phyloP scores from a whole-genome alignment of 73 alveolate genomes.

The Paramecium octaurelia region DNA sequence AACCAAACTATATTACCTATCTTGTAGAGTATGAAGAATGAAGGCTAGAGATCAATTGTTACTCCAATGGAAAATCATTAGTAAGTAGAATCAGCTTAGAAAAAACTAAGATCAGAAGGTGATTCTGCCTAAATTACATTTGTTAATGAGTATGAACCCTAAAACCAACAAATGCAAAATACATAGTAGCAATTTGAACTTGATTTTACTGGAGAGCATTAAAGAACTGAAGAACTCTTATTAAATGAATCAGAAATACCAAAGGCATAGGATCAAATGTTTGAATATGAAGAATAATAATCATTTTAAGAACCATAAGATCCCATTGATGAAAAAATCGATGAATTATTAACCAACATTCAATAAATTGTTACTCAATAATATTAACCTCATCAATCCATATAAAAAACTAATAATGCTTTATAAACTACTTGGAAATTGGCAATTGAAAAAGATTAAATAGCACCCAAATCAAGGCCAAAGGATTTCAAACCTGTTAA shows the following conservation, averaged over 20 bases:
- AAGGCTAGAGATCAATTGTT: background rate
- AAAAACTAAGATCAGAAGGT: constrained; percentile 24
- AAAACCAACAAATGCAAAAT: background rate
- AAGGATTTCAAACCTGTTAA: background rate
- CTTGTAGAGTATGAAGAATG: background rate
- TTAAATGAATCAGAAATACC: constrained; percentile 14
- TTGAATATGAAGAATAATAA: constrained; percentile 4
- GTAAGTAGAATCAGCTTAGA: background rate
- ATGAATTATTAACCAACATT: background rate
- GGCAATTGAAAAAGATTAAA: background rate
- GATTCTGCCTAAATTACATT: background rate
- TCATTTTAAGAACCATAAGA: background rate
- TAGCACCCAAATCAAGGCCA: background rate
- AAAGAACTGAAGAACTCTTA: background rate
- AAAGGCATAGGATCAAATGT: background rate
- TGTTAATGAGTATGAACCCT: background rate
- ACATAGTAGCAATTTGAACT: background rate
- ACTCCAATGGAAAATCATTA: background rate
- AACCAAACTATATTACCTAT: background rate
- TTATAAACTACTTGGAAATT: background rate
- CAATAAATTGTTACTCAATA: background rate
- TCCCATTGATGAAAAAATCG: background rate
- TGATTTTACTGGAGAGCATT: background rate
- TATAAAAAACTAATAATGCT: background rate
- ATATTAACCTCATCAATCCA: background rate